Percentiles rank a stretch among this genome's conserved stretches.
phyloP scores from a whole-genome alignment of 768 basidiomycete genomes.

The Phaeotremella skinneri region DNA sequence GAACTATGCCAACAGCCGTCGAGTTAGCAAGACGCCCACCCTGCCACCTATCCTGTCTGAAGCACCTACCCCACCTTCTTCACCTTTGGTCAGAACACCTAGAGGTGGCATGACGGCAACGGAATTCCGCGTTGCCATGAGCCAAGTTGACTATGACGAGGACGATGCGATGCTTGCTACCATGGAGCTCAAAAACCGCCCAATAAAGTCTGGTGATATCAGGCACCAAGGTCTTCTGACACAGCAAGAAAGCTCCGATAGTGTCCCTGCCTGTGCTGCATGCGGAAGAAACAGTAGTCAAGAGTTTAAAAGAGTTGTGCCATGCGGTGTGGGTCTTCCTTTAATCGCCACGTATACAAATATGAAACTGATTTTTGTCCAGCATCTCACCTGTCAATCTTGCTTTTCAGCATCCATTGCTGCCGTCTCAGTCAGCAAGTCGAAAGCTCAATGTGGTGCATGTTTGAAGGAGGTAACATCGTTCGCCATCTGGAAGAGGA shows the following conservation, averaged over 20 bases:
- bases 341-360: neutral
- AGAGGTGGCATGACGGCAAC: neutral
- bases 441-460: constrained; percentile 27
- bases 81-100: neutral
- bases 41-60: constrained; percentile 7
- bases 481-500: constrained; percentile 7
- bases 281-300: constrained; percentile 8
- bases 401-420: constrained; percentile 37
- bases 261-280: constrained; percentile 5
- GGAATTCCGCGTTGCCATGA: neutral
- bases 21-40: constrained; percentile 10
- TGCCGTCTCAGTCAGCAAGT: constrained; percentile 29
- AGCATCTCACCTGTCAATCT: constrained; percentile 34
- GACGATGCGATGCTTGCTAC: neutral
- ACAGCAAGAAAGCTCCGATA: neutral
- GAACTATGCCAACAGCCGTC: neutral
- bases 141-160: neutral
- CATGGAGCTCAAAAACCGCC: neutral
- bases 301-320: constrained; percentile 24
- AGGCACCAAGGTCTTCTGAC: neutral
- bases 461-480: constrained; percentile 20
- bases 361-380: neutral
- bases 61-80: neutral
- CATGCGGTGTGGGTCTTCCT: constrained; percentile 32
- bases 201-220: neutral